Base-by-base conservation (phyloP, 139 green algal genomes). In the Ettlia oleoabundans region DNA sequence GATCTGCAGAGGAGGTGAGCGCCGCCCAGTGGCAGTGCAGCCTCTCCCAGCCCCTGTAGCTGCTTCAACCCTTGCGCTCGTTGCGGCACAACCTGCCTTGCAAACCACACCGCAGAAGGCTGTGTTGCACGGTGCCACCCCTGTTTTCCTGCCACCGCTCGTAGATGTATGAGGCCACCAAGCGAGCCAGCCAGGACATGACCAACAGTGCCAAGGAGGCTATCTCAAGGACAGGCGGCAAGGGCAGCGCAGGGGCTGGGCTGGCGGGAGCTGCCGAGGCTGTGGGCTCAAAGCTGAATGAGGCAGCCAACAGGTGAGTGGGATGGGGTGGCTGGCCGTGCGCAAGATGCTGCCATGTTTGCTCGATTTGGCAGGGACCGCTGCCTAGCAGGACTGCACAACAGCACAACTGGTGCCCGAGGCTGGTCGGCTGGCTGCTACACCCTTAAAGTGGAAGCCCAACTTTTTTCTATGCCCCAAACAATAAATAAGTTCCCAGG, bases 111-210 rank as follows among this genome's bases (percentile, higher is more conserved):
- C 47, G 13, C 13, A 58, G 10, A 10, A 58, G 15, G 13, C 10
- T 58, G 15, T 58, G 10, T 21, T 55, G 15, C 66, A 2, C 4
- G 33, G 33, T 3, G 8, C 38, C n/a, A n/a, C n/a, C n/a, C n/a
- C n/a, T 40, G 19, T 40, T 26, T 55, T 7, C 40, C 8, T 24
- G 22, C 2, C 26, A 22, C 67, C 19, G 18, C 68, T 30, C 5
- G 1, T 53, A 80, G 73, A 4, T 67, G 24, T 80, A 80, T 33
- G 73, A 80, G 35, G 53, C 73, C 37, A 67, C 58, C 35, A 80
- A 80, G 73, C 73, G 73, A 9, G 58, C 32, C 53, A 67, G 26
- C 24, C 53, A 52, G 26, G 53, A 80, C 37, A 42, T 80, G 24
- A 80, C 71, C 32, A 33, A 5, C 1, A 43, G 65, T 32, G 47